Evolutionary conservation across 805 yeast genomes (phyloP).

Genomic region (Yarrowia deformans): DNA sequence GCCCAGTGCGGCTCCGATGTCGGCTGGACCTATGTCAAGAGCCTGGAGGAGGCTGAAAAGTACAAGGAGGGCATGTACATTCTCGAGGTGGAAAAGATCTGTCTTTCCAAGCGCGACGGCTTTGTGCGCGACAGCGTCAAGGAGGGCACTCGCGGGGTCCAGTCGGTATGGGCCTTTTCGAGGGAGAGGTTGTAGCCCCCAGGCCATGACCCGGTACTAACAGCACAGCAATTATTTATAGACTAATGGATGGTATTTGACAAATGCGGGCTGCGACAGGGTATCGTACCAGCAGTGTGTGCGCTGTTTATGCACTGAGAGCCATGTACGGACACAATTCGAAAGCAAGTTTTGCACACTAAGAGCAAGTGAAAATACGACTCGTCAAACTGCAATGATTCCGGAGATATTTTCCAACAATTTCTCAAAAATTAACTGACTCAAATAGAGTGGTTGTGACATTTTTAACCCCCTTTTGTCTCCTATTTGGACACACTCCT

Average conservation of each 20-base stretch:
- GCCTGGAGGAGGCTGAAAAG: conserved; percentile 56
- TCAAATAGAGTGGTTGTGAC: no score
- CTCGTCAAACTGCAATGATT: not conserved
- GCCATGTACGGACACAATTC: no score
- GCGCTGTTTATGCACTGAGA: no score
- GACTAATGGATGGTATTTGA: conserved; percentile 16
- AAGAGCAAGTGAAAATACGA: no score
- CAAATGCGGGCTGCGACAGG: no score
- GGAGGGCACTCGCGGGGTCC: not conserved
- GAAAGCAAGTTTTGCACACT: no score
- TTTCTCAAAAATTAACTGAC: not conserved
- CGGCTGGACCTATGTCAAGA: conserved; percentile 70
- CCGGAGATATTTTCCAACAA: no score
- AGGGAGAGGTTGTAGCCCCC: conserved; percentile 1
- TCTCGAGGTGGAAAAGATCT: conserved; percentile 52
- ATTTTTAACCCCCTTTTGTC: not conserved
- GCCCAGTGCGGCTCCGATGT: conserved; percentile 60
- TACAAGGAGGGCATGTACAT: conserved; percentile 70
- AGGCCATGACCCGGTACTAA: not conserved
- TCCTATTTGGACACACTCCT: not conserved
- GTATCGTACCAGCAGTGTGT: no score
- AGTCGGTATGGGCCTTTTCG: conserved; percentile 10
- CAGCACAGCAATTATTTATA: conserved; percentile 17
- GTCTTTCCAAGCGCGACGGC: conserved; percentile 15
- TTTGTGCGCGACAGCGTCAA: conserved; percentile 14